phyloP scores from a whole-genome alignment of 208 protist species.

The Tritrichomonas musculus region DNA sequence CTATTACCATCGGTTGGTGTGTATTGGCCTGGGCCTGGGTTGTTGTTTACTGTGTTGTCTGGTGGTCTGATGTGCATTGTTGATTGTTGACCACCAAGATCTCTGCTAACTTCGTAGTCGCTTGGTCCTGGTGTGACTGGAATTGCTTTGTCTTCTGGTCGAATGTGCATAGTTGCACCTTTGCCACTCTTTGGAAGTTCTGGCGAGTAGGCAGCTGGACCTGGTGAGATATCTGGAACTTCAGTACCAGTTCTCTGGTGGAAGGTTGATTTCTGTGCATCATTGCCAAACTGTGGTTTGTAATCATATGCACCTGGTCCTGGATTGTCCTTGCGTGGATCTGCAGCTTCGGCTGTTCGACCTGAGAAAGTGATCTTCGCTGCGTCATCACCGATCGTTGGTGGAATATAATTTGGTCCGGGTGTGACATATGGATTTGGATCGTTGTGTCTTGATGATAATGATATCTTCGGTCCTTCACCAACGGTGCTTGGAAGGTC shows the following conservation, averaged over 20 bases:
- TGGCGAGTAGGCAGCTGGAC: not conserved
- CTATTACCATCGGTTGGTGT: not conserved
- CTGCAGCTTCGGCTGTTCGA: not conserved
- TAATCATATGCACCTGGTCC: not conserved
- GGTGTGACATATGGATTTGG: not conserved
- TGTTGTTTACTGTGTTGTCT: not conserved
- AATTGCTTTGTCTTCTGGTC: not conserved
- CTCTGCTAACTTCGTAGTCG: not conserved
- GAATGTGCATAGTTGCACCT: not conserved
- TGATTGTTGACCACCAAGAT: not conserved
- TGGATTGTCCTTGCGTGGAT: not conserved
- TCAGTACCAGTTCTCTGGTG: not conserved
- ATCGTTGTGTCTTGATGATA: not conserved
- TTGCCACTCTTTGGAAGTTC: not conserved
- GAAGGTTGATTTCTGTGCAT: not conserved
- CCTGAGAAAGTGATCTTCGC: not conserved
- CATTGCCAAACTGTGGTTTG: not conserved
- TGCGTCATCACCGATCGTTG: not conserved
- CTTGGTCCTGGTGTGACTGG: not conserved
- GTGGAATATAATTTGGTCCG: not conserved
- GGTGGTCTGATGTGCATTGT: not conserved
- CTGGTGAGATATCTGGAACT: not conserved
- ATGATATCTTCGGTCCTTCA: not conserved
- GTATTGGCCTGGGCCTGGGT: not conserved
- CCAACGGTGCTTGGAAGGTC: not conserved